A percentile compares a stretch with the other conserved stretches of the same genome.
These are phyloP conservation scores for Pseudozyma tsukubaensis DNA, from an alignment of 1,284 basidiomycete species.

Conservation along the genomic window DNA sequence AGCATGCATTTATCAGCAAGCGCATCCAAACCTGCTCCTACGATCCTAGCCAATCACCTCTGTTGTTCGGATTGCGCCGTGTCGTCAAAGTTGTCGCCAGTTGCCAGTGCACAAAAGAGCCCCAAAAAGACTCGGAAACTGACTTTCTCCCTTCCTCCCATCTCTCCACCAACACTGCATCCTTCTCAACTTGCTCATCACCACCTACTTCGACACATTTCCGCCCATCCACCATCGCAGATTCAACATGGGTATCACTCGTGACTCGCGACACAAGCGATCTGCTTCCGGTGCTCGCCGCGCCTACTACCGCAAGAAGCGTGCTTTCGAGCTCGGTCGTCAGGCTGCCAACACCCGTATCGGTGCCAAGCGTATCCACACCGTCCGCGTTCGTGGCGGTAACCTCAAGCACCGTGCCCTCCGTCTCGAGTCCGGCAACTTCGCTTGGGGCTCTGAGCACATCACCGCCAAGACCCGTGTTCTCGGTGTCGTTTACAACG, in stretches of 20 bases:
- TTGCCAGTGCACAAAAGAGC: no score
- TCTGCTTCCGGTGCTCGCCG: constrained; percentile 67
- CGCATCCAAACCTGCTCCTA: neutral
- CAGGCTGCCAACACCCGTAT: constrained; percentile 69
- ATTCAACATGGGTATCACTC: constrained; percentile 68
- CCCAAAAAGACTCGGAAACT: neutral
- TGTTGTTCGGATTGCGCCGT: constrained; percentile 1
- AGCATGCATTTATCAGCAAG: no score
- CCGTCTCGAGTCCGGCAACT: constrained; percentile 68
- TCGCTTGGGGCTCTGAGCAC: constrained; percentile 69
- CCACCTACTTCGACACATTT: no score
- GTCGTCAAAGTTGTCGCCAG: neutral
- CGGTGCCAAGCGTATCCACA: constrained; percentile 68
- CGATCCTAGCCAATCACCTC: neutral
- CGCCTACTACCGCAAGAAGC: constrained; percentile 69
- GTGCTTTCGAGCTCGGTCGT: constrained; percentile 68
- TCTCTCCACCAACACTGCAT: constrained; percentile 1
- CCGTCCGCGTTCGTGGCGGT: constrained; percentile 67
- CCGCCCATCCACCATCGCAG: constrained; percentile 18
- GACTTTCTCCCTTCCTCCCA: constrained; percentile 8
- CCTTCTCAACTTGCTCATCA: neutral
- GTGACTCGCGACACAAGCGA: constrained; percentile 69
- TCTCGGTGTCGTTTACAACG: constrained; percentile 69
- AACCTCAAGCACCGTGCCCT: constrained; percentile 69
- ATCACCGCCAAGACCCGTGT: constrained; percentile 69